A percentile compares a stretch with the other conserved stretches of the same genome.
Conservation (phyloP, 164 flowering plant genomes). For the Tetrastigma voinierianum region DNA sequence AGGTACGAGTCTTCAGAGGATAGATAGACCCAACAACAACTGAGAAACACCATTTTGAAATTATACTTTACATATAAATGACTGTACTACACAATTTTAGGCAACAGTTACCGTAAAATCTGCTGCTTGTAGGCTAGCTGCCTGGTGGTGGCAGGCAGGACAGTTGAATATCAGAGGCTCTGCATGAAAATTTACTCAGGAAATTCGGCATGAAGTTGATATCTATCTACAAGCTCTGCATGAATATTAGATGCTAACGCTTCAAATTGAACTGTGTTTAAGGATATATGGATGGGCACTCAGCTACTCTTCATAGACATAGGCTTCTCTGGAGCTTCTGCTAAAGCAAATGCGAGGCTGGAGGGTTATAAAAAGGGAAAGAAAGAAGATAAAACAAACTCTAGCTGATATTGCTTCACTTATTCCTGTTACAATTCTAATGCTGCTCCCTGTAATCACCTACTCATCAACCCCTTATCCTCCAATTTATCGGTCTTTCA, state of each 20-base stretch:
- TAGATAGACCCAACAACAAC: background rate
- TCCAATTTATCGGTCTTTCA: too few species aligned
- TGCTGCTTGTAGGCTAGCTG: conserved; percentile 14
- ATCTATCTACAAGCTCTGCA: conserved; percentile 50
- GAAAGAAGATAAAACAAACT: conserved; percentile 46
- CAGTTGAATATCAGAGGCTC: conserved; percentile 16
- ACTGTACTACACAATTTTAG: too few species aligned
- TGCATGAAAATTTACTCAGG: conserved; percentile 25
- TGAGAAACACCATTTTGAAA: too few species aligned
- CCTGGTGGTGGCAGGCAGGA: conserved; percentile 1
- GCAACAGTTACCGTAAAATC: too few species aligned
- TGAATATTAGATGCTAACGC: conserved; percentile 22
- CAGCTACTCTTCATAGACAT: conserved; percentile 55
- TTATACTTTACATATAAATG: too few species aligned
- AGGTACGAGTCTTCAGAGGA: conserved; percentile 27
- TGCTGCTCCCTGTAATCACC: conserved; percentile 70
- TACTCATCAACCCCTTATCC: background rate
- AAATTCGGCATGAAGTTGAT: conserved; percentile 35
- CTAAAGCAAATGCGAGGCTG: conserved; percentile 39
- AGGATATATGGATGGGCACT: conserved; percentile 68
- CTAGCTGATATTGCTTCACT: conserved; percentile 40
- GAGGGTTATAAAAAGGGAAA: conserved; percentile 45
- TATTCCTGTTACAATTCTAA: conserved; percentile 59
- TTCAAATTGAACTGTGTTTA: conserved; percentile 10
- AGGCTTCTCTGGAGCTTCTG: conserved; percentile 29